Percentiles rank a stretch among this genome's conserved stretches.
These are phyloP conservation scores for Russula dissimulans DNA, from an alignment of 768 basidiomycete species.

Conservation along the genomic window DNA sequence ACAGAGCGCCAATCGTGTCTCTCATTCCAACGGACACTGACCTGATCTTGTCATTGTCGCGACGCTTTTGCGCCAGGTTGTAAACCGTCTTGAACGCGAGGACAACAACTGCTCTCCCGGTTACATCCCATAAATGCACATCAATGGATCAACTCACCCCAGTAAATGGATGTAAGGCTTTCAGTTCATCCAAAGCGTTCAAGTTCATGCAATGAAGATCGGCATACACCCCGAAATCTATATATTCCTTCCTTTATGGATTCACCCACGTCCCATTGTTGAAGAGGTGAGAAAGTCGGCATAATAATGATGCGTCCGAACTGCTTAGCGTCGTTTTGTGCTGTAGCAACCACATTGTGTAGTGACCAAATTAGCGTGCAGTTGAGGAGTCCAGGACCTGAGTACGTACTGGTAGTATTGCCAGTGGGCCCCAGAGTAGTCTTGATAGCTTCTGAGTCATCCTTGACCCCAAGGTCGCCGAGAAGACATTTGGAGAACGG, in stretches of 20 bases:
- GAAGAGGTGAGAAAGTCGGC: neutral
- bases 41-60: constrained; percentile 42
- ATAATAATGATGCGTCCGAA: neutral
- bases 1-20: constrained; percentile 33
- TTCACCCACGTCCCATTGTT: neutral
- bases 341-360: neutral
- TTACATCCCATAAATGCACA: neutral
- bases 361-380: neutral
- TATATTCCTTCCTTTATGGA: constrained; percentile 19
- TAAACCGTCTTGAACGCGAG: constrained; percentile 42
- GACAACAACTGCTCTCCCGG: constrained; percentile 32
- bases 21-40: constrained; percentile 42
- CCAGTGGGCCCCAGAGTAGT: neutral
- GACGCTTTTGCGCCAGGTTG: constrained; percentile 37
- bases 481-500: neutral
- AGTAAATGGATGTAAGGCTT: constrained; percentile 24
- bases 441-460: neutral
- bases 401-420: neutral
- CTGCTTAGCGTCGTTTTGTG: neutral
- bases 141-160: constrained; percentile 16
- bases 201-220: constrained; percentile 12
- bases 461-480: neutral
- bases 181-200: constrained; percentile 25
- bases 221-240: constrained; percentile 24
- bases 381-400: no score